Base-by-base conservation (phyloP, 257 asterid genomes). In the Echites panduratus region DNA sequence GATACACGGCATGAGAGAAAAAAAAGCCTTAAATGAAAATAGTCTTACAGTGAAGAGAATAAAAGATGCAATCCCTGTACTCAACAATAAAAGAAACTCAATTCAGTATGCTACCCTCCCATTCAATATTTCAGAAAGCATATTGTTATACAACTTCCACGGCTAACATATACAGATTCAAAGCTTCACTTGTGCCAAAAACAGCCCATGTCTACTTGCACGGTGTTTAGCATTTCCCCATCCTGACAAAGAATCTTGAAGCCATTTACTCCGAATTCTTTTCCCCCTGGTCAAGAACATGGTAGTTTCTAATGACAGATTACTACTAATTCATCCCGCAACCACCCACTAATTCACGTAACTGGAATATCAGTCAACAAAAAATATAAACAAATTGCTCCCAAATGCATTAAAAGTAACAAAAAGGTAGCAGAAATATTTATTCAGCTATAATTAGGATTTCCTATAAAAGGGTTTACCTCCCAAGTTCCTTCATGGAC, bases 401-500 rank as follows among this genome's bases (percentile, higher is more conserved):
- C 20, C 22, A 22, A 17, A 35, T 20, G 58, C 16, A 9, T 9
- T 35, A 63, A 54, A 35, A 45, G 50, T 40, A 24, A 29, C 27
- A 43, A 6, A 32, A 32, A 17, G 5, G n/a, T 48, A 14, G 40
- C 19, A 22, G 67, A 6, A 68, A 26, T 10, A 41, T 67, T 9
- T 47, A 35, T 19, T 35, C 7, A 53, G 35, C 43, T 66, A 72
- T 9, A 17, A 72, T 47, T 10, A 45, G 68, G 45, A 62, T 62
- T 62, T 62, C 67, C 44, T 32, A 16, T 32, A 14, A 32, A 32
- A 48, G 74, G 44, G 9, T 53, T 79, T 70, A 93, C 98, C 97
- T 89, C 71, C 81, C 79, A 56, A 82, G 79, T 67, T 85, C 88
- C 70, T 85, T 85, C 84, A 79, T 75, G 70, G 98, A 91, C 78